These are phyloP conservation scores for Ophiostoma angusticollis DNA, from an alignment of 2,329 filamentous ascomycete genomes.

Conservation along the genomic window DNA sequence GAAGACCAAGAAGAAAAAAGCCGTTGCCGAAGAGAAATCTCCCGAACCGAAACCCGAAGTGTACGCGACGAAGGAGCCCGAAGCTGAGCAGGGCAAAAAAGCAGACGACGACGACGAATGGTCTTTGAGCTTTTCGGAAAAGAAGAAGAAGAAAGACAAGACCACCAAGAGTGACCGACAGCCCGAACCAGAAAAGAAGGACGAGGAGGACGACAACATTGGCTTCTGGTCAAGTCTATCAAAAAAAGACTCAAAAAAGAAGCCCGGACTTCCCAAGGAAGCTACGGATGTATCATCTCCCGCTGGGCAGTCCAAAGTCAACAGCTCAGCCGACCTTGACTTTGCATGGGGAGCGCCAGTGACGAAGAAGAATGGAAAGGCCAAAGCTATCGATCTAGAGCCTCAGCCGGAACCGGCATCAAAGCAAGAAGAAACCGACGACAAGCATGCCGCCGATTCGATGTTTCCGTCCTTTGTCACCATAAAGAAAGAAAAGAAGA, in stretches of 20 bases:
- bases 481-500: slow-evolving; percentile 29
- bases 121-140: slow-evolving; percentile 2
- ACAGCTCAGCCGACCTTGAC: slow-evolving; percentile 19
- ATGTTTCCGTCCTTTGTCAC: slow-evolving; percentile 17
- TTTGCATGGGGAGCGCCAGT: slow-evolving; percentile 18
- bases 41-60: slow-evolving; percentile 4
- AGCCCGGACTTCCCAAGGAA: slow-evolving; percentile 8
- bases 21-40: not conserved
- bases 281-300: slow-evolving; percentile 8
- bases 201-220: not conserved
- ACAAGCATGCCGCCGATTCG: slow-evolving; percentile 11
- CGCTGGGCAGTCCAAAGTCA: slow-evolving; percentile 11
- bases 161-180: slow-evolving; percentile 16
- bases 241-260: slow-evolving; percentile 21
- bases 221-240: slow-evolving; percentile 20
- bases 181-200: slow-evolving; percentile 5
- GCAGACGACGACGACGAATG: slow-evolving; percentile 5
- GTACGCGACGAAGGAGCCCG: slow-evolving; percentile 6
- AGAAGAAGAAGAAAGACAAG: slow-evolving; percentile 19
- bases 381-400: slow-evolving; percentile 1
- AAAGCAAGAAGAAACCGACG: slow-evolving; percentile 4
- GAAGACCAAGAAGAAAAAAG: slow-evolving; percentile 29
- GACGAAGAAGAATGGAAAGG: slow-evolving; percentile 17
- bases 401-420: slow-evolving; percentile 2
- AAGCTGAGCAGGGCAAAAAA: slow-evolving; percentile 8